Evolutionary conservation across 106 monocot genomes (phyloP).

Genomic region (Xerophyta viscosa): DNA sequence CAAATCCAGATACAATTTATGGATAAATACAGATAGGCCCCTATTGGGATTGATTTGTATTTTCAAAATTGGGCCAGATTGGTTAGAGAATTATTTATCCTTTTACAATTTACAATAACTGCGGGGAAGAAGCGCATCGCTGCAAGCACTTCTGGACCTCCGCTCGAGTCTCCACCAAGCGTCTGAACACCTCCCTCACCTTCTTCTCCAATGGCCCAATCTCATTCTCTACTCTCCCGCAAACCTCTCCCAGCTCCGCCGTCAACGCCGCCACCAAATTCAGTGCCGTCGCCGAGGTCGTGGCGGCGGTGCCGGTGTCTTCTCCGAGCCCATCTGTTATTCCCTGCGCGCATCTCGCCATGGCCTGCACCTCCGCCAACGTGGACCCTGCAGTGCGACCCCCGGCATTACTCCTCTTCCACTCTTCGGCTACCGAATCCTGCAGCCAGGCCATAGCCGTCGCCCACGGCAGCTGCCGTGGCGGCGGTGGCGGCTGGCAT

Average conservation of each 20-base stretch:
- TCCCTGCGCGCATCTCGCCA: constrained; percentile 38
- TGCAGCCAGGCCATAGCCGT: constrained; percentile 35
- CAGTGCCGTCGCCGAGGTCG: too few species aligned
- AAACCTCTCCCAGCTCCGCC: constrained; percentile 41
- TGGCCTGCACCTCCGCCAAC: constrained; percentile 39
- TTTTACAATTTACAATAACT: not conserved
- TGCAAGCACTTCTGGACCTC: too few species aligned
- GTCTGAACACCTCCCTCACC: constrained; percentile 60
- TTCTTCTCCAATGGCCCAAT: constrained; percentile 40
- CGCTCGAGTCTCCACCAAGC: constrained; percentile 34
- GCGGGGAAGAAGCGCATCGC: not conserved
- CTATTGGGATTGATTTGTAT: too few species aligned
- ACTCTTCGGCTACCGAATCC: constrained; percentile 54
- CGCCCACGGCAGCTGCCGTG: constrained; percentile 38
- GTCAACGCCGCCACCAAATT: constrained; percentile 10
- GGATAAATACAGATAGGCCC: too few species aligned
- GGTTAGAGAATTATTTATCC: too few species aligned
- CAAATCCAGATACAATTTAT: too few species aligned
- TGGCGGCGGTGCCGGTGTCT: not conserved
- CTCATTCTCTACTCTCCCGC: constrained; percentile 37
- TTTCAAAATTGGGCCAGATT: too few species aligned
- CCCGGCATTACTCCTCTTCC: constrained; percentile 33
- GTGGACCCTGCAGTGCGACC: not conserved
- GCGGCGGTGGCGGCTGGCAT: constrained; percentile 1
- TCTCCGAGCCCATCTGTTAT: constrained; percentile 20